Evolutionary conservation across 2,329 filamentous ascomycete genomes (phyloP), one percentile per base, ranked within the genome.

Genomic region (Fusarium kyushuense): DNA sequence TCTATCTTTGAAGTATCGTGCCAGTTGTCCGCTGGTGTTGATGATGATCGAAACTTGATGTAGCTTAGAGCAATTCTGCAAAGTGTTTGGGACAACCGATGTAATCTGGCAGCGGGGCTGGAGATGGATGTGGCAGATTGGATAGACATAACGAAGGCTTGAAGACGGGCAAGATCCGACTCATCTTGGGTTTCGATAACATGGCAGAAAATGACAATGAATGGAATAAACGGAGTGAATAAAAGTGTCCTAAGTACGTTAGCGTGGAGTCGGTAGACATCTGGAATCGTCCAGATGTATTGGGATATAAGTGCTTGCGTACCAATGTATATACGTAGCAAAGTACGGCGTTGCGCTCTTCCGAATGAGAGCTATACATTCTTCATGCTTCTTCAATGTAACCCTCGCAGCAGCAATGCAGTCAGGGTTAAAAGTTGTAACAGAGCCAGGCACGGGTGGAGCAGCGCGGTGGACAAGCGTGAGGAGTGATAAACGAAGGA

Each of bases 1-100:
- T n/a, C 33, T 35, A 35, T 35, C 1, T 35, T n/a, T 35, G 33
- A n/a, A 3, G 9, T 1, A 12, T 35, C 10, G 6, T 35, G 33
- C 33, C 33, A 12, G 17, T n/a, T n/a, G 17, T n/a, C 17, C 0
- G 8, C 5, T 6, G 17, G 0, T 35, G 17, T 6, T 3, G 17
- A 10, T 5, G 33, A 35, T 16, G 5, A 16, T 9, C 9, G 33
- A n/a, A 35, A 35, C 17, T 35, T 35, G 8, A 35, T 5, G 3
- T 35, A 35, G 33, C 33, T 1, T n/a, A 35, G 33, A 35, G 33
- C 33, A 3, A 35, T 35, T 35, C 4, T 35, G 1, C 33, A n/a
- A 11, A 35, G 33, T 0, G 33, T n/a, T 11, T 35, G 33, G 16
- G 17, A 35, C 1, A 35, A 3, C 6, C 17, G 17, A 3, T 35